Evolutionary conservation across 192 early-diverging fungal species (phyloP), one percentile per base, ranked within the genome.

Genomic region (Backusella tuberculispora): DNA sequence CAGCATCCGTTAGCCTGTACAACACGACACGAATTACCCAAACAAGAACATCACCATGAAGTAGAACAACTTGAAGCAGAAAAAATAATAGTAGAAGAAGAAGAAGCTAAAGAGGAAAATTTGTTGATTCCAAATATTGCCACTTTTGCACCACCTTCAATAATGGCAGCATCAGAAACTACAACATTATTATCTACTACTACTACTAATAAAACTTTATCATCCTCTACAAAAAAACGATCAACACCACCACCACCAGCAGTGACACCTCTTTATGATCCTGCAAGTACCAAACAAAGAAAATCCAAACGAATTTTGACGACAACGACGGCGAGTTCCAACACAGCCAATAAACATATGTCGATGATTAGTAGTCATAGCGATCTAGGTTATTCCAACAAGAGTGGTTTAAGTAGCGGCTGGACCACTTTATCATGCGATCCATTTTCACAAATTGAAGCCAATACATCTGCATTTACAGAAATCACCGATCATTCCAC

Each of bases 381-480:
- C 6, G 37, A 21, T 67, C 21, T 67, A 38, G 41, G 66, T 43
- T 43, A 67, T 38, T 43, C 66, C 17, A 67, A 41, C n/a, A 21
- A 38, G 10, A 41, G 41, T 67, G 41, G 41, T 24, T 19, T 67
- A 12, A 69, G 68, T 72, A 72, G 71, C 29, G 71, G 50, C 15
- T 72, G 71, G 71, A 60, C 71, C n/a, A 69, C 10, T 46, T 44
- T 63, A 21, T 72, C 71, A 21, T 40, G 37, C 37, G 71, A 63
- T 63, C 50, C 53, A 72, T 72, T 72, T 63, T 72, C 71, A 21
- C 71, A 72, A 42, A 72, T 63, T 19, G 71, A 72, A 43, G 40
- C 53, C 3, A 40, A 53, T 43, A 72, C 71, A 1, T 72, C 71
- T 41, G 56, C 71, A 53, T 63, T 72, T 15, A 72, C 71, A 38